A percentile compares a stretch with the other conserved stretches of the same genome.
These are phyloP conservation scores for Cladosporium sp. DNA, from an alignment of 2,329 filamentous ascomycete species.

Conservation along the genomic window DNA sequence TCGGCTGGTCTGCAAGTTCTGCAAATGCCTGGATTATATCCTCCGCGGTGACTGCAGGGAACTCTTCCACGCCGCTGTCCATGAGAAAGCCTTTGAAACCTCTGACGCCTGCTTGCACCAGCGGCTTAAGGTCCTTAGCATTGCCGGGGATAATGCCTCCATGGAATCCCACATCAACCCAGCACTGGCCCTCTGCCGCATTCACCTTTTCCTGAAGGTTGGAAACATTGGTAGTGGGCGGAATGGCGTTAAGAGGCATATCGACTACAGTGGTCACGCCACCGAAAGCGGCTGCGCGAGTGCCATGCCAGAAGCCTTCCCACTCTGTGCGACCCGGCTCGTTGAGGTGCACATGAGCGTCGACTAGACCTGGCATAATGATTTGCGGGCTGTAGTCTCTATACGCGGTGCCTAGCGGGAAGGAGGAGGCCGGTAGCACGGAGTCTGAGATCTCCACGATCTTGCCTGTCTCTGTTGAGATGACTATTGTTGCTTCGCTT, in stretches of 20 bases:
- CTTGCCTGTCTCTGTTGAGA: slow-evolving; percentile 79
- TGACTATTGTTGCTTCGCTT: slow-evolving; percentile 77
- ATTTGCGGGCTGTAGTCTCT: slow-evolving; percentile 81
- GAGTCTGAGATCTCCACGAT: slow-evolving; percentile 73
- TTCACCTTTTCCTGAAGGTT: slow-evolving; percentile 82
- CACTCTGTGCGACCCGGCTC: slow-evolving; percentile 96
- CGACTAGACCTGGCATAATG: slow-evolving; percentile 86
- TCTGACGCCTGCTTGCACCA: slow-evolving; percentile 82
- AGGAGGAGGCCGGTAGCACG: slow-evolving; percentile 72
- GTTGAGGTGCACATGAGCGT: slow-evolving; percentile 96
- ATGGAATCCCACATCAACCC: slow-evolving; percentile 99
- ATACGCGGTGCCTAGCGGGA: slow-evolving; percentile 72
- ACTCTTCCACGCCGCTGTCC: slow-evolving; percentile 94
- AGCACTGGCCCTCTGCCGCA: slow-evolving; percentile 84
- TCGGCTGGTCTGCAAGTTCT: slow-evolving; percentile 75
- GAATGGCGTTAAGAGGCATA: slow-evolving; percentile 97
- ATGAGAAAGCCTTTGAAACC: slow-evolving; percentile 99
- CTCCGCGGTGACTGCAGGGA: slow-evolving; percentile 78
- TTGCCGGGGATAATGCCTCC: slow-evolving; percentile 94
- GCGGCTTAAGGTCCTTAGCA: slow-evolving; percentile 69
- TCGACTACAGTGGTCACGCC: slow-evolving; percentile 96
- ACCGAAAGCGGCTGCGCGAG: slow-evolving; percentile 87
- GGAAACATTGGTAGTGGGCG: slow-evolving; percentile 85
- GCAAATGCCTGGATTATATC: slow-evolving; percentile 81
- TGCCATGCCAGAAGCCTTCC: slow-evolving; percentile 97